Conservation (phyloP, 345 rosid genomes). For the Ailanthus altissimus region DNA sequence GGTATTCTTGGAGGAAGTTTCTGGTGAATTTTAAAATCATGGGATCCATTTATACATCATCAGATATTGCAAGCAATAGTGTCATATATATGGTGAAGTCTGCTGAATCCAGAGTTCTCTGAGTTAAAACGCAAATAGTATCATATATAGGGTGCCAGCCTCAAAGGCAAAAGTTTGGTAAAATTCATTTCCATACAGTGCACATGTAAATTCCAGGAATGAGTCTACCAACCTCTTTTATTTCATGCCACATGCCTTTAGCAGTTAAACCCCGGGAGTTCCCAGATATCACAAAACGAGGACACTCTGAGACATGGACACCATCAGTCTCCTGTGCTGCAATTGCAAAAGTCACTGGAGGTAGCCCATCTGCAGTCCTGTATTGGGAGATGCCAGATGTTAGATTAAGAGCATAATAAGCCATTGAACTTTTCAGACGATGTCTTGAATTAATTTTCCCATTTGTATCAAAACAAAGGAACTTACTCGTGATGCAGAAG, state of each 20-base stretch:
- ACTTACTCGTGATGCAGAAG: constrained; percentile 82
- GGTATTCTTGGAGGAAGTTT: not conserved
- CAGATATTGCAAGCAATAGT: not conserved
- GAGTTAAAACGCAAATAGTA: not conserved
- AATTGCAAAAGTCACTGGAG: constrained; percentile 67
- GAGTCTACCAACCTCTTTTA: constrained; percentile 60
- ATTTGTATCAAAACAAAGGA: constrained; percentile 17
- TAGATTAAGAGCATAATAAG: not conserved
- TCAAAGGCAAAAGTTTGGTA: not conserved
- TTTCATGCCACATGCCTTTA: constrained; percentile 80
- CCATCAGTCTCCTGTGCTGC: constrained; percentile 65
- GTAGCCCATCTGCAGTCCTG: constrained; percentile 65
- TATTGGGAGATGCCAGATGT: constrained; percentile 17
- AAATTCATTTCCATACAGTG: not conserved
- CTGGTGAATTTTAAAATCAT: not conserved
- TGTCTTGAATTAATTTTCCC: constrained; percentile 15
- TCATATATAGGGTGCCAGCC: not conserved
- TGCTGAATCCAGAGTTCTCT: not conserved
- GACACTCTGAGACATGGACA: constrained; percentile 71
- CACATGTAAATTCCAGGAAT: not conserved
- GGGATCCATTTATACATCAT: not conserved
- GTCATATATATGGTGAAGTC: not conserved
- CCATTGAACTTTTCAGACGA: not conserved
- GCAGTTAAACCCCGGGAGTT: constrained; percentile 67
- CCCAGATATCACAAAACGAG: constrained; percentile 73